Conservation (phyloP, 1,284 basidiomycete genomes). For the Trichosporon sp. region DNA sequence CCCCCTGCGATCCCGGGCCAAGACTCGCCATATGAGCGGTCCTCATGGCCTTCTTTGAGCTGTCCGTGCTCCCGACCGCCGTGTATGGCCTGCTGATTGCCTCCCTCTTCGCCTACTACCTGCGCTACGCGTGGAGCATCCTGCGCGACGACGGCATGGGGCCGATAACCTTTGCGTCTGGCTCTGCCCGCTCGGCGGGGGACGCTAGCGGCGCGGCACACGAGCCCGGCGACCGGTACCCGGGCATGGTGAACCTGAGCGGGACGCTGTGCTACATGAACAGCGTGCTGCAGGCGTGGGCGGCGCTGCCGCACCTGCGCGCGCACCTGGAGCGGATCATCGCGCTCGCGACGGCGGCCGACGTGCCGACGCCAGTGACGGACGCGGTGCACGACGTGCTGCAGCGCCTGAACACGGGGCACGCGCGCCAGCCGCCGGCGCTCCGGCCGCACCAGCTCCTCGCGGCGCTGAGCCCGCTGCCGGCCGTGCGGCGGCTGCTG, state of each 20-base stretch:
- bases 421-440: conserved; percentile 54
- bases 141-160: not conserved
- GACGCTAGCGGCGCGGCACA: not conserved
- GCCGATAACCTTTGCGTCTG: conserved; percentile 4
- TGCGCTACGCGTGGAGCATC: not conserved
- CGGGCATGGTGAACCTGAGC: conserved; percentile 86
- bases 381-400: conserved; percentile 68
- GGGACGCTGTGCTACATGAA: conserved; percentile 95
- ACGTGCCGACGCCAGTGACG: conserved; percentile 75
- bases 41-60: conserved; percentile 4
- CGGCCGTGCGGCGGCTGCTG: conserved; percentile 63
- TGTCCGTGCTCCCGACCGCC: conserved; percentile 1
- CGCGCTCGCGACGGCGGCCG: conserved; percentile 64
- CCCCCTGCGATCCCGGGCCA: not conserved
- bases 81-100: not conserved
- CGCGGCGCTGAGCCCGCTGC: conserved; percentile 60
- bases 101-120: not conserved
- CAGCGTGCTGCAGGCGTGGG: conserved; percentile 82
- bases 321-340: conserved; percentile 69
- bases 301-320: conserved; percentile 71
- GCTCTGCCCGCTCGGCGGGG: not conserved
- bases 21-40: not conserved
- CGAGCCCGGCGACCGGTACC: conserved; percentile 53
- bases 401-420: conserved; percentile 68
- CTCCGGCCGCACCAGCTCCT: conserved; percentile 69